Conservation (phyloP, 805 yeast genomes). For the Metschnikowia kunwiensis region DNA sequence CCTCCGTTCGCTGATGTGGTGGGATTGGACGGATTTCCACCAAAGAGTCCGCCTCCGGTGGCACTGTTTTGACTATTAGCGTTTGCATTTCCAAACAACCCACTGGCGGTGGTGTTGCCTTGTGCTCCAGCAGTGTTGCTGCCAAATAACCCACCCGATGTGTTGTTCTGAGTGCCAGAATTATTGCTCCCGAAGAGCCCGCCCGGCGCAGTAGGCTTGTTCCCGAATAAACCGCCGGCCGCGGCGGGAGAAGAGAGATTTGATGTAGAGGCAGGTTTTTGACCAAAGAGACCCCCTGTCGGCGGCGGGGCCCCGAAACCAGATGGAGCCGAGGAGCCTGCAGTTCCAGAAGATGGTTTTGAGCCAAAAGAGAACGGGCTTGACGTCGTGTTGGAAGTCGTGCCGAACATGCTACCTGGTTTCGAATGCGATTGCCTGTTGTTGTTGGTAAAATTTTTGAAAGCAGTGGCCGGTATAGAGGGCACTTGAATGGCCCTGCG, state of each 20-base stretch:
- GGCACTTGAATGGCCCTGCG: neutral
- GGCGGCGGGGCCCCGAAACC: conserved; percentile 7
- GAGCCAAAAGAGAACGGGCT: conserved; percentile 13
- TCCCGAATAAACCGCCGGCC: conserved; percentile 14
- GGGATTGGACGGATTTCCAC: conserved; percentile 6
- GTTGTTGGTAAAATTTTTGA: conserved; percentile 5
- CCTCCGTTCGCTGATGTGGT: conserved; percentile 1
- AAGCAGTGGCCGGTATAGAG: conserved; percentile 7
- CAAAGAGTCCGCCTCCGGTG: conserved; percentile 14
- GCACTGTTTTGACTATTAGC: conserved; percentile 6
- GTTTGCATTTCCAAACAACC: conserved; percentile 14
- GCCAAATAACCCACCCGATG: conserved; percentile 3
- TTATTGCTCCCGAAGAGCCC: conserved; percentile 1
- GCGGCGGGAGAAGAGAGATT: conserved; percentile 3
- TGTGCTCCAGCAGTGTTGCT: neutral
- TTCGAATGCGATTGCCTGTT: neutral
- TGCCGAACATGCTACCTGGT: conserved; percentile 14
- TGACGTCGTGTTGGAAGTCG: conserved; percentile 9
- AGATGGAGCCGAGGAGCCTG: conserved; percentile 4
- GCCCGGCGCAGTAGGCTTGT: neutral
- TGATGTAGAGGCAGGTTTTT: conserved; percentile 9
- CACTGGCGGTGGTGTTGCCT: conserved; percentile 3
- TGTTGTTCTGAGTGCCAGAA: conserved; percentile 1
- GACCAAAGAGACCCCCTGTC: conserved; percentile 13
- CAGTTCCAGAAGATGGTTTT: conserved; percentile 4